Percentiles rank a stretch among this genome's conserved stretches.
phyloP scores from a whole-genome alignment of 345 rosid genomes.

The Hibiscus trionum region DNA sequence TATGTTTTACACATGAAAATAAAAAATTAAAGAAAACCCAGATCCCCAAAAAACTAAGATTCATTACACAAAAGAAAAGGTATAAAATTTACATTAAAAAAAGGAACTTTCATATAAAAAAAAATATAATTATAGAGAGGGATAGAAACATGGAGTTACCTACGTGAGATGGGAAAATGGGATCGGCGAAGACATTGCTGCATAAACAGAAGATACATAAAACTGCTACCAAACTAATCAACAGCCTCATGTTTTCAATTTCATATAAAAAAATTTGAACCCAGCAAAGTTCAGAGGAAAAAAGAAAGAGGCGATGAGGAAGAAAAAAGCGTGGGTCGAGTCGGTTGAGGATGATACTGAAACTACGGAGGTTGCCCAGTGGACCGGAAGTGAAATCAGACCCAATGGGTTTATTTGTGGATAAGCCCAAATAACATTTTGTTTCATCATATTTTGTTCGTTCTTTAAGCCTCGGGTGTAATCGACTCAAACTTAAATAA shows the following conservation, averaged over 20 bases:
- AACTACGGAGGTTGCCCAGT: neutral
- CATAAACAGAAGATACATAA: neutral
- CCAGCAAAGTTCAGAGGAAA: neutral
- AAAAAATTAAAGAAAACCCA: slow-evolving; percentile 1
- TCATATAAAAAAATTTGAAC: neutral
- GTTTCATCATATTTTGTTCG: no score
- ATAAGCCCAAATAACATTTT: no score
- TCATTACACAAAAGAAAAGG: neutral
- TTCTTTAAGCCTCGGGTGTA: no score
- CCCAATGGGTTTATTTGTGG: neutral
- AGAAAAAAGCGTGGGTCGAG: neutral
- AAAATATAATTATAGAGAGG: neutral
- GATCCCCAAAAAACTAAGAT: neutral
- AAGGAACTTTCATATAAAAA: no score
- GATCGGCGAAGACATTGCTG: neutral
- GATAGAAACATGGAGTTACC: slow-evolving; percentile 26
- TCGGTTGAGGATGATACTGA: neutral
- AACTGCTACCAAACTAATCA: neutral
- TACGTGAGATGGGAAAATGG: slow-evolving; percentile 55
- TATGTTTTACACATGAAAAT: neutral
- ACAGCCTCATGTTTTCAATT: neutral
- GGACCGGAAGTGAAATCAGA: neutral
- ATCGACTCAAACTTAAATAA: no score
- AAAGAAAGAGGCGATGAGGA: neutral
- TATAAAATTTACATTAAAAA: neutral